Base-by-base conservation (phyloP, 495 filamentous ascomycete species). In the Xylaria sp. region DNA sequence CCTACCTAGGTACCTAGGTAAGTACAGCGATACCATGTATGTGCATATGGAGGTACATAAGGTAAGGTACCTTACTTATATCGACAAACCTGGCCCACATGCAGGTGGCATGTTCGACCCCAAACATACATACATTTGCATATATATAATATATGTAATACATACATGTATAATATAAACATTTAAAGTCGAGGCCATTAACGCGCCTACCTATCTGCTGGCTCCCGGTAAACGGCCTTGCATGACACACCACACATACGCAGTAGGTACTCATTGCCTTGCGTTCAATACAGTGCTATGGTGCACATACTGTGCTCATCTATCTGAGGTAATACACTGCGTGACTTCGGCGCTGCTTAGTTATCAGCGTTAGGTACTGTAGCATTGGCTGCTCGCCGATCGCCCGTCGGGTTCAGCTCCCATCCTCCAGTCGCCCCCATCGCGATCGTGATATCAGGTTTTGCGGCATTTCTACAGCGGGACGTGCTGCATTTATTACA, bases 21-120 rank as follows among this genome's bases (percentile, higher is more conserved):
- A 1, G 35, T 61, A n/a, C 19, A n/a, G 17, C 35, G n/a, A 61
- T 61, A 7, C 44, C 44, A 48, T 48, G 44, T 21, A 44, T 63
- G 29, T 37, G 61, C 29, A 65, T 65, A 65, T 46, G 61, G 46
- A 64, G 41, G 61, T 44, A n/a, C n/a, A n/a, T n/a, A n/a, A n/a
- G n/a, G n/a, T n/a, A n/a, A n/a, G n/a, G n/a, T n/a, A n/a, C n/a
- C n/a, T n/a, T n/a, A n/a, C n/a, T n/a, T n/a, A 64, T 31, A 33
- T 64, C 26, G 41, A 19, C 31, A 21, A 35, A 59, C 29, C 53
- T 33, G 29, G 31, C 31, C n/a, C n/a, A n/a, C n/a, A n/a, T n/a
- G n/a, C n/a, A n/a, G n/a, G n/a, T n/a, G n/a, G n/a, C n/a, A 21
- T 21, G 2, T 59, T n/a, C 57, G 12, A 35, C 7, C 62, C 29